phyloP scores from a whole-genome alignment of 805 yeast genomes.

The Sugiyamaella lignohabitans region DNA sequence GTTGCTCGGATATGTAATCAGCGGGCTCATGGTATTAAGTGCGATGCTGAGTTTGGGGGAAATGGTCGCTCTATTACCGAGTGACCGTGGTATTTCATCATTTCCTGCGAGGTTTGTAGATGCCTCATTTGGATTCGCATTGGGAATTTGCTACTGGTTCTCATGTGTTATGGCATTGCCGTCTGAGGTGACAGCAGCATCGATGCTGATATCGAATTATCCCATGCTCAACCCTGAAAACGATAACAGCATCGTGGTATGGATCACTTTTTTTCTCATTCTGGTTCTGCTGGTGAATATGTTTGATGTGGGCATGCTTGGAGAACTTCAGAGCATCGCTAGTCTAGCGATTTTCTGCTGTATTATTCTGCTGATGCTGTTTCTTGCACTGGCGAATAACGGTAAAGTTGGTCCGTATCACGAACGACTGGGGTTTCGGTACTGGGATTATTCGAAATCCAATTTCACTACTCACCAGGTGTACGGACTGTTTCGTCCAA shows the following conservation, averaged over 20 bases:
- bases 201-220: slow-evolving; percentile 68
- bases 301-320: slow-evolving; percentile 64
- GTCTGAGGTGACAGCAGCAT: slow-evolving; percentile 73
- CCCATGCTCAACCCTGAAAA: slow-evolving; percentile 47
- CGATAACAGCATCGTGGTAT: slow-evolving; percentile 51
- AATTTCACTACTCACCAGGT: slow-evolving; percentile 42
- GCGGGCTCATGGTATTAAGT: slow-evolving; percentile 60
- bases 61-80: slow-evolving; percentile 71
- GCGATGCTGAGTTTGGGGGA: slow-evolving; percentile 74
- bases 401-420: slow-evolving; percentile 47
- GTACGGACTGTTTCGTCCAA: slow-evolving; percentile 68
- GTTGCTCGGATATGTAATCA: slow-evolving; percentile 54
- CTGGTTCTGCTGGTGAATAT: slow-evolving; percentile 47
- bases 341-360: slow-evolving; percentile 52
- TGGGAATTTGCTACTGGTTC: slow-evolving; percentile 69
- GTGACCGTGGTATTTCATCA: slow-evolving; percentile 74
- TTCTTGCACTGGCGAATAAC: slow-evolving; percentile 57
- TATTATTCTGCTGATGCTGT: slow-evolving; percentile 43
- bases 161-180: slow-evolving; percentile 69
- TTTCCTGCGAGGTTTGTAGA: slow-evolving; percentile 63
- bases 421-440: slow-evolving; percentile 54
- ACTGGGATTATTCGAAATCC: slow-evolving; percentile 55
- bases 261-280: slow-evolving; percentile 53
- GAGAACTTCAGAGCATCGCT: slow-evolving; percentile 63
- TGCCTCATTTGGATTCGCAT: slow-evolving; percentile 53